Base-by-base conservation (phyloP, 345 rosid genomes). In the Corymbia maculata region DNA sequence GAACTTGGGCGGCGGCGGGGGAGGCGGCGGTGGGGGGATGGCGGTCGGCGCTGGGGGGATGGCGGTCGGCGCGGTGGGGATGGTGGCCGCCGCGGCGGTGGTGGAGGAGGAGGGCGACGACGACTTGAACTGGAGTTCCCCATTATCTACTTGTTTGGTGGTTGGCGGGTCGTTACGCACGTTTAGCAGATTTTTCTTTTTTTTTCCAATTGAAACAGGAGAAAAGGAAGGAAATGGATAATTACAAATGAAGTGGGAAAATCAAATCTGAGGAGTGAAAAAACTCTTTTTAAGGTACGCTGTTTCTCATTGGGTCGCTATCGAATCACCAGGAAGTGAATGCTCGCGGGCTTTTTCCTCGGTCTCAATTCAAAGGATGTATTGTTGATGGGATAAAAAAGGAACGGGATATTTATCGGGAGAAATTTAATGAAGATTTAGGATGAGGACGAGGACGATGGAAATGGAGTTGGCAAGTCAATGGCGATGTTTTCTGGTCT, bases 121-220 rank as follows among this genome's bases (percentile, higher is more conserved):
- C 42, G 42, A 36, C 42, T 2, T 2, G 42, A 36, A 36, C 42
- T 36, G 42, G 42, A 36, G 52, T 51, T 51, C 14, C 52, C 52
- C 52, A 51, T 51, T 12, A 13, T 51, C 52, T 51, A 13, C 14
- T 14, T 30, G 75, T 66, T 66, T 13, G 42, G 19, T 7, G 21
- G 75, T n/a, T 66, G 75, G 42, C 9, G 9, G 19, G 85, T 64
- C 51, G 13, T 92, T 53, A 50, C 88, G 21, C 84, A 2, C 21
- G n/a, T 91, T 79, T 53, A 89, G 87, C 92, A 84, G 91, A 92
- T 51, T 26, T 86, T 21, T 5, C 87, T 87, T 87, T 12, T 51
- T 51, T 51, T 16, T 9, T 8, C 24, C 32, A 45, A 9, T 61
- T 10, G 26, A 30, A 66, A 66, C 42, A n/a, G 42, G 9, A n/a